Conservation (phyloP, 495 filamentous ascomycete genomes). For the Endocarpon pusillum region DNA sequence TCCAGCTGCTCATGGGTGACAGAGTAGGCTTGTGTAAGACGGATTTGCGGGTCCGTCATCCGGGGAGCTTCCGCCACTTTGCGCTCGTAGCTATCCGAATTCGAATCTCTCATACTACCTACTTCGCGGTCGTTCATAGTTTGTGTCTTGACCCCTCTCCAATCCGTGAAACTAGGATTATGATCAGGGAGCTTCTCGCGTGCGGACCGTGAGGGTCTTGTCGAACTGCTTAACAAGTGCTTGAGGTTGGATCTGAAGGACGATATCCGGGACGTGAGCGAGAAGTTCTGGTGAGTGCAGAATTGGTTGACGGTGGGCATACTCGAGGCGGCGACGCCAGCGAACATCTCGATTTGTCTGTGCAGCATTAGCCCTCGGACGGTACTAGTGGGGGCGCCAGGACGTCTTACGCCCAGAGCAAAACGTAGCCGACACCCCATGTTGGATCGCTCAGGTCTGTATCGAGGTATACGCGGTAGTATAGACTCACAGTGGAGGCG, state of each 20-base stretch:
- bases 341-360: conserved; percentile 8
- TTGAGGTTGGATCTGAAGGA: conserved; percentile 1
- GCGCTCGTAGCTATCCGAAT: too few relatives aligned
- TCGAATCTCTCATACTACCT: too few relatives aligned
- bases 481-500: conserved; percentile 5
- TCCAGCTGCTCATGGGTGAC: too few relatives aligned
- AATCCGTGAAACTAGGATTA: not conserved
- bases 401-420: conserved; percentile 3
- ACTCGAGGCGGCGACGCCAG: conserved; percentile 7
- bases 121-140: too few relatives aligned
- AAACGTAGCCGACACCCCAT: conserved; percentile 2
- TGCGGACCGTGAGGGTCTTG: too few relatives aligned
- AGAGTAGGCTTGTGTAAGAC: too few relatives aligned
- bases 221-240: not conserved
- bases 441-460: not conserved
- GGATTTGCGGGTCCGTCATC: too few relatives aligned
- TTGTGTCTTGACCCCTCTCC: not conserved
- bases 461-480: conserved; percentile 5
- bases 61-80: too few relatives aligned
- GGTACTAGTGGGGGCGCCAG: not conserved
- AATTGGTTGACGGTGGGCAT: conserved; percentile 7
- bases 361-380: not conserved
- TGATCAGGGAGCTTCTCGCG: not conserved
- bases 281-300: conserved; percentile 4
- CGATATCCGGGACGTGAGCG: not conserved